Base-by-base conservation (phyloP, 148 eudicot genomes). In the Suaeda aralocaspica region DNA sequence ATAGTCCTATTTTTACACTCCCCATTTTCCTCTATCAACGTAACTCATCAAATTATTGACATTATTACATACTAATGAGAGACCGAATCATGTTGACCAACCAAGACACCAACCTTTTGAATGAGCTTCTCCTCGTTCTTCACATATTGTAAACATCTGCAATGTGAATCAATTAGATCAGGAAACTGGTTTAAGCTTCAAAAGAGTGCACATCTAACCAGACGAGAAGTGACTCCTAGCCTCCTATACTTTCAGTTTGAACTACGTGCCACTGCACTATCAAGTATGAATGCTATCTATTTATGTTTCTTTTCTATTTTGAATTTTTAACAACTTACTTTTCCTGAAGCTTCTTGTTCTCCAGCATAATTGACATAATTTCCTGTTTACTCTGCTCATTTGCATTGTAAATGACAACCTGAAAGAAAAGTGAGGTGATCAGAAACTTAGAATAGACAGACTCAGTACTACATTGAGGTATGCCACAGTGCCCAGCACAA, bases 101-200 rank as follows among this genome's bases (percentile, higher is more conserved):
- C 19, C 55, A 46, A 9, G 42, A 4, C 14, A 44, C 67, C 50
- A 85, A 91, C 97, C 92, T 78, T 84, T 19, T 69, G 64, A 64
- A 66, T 75, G 44, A 91, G 90, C 77, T 76, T 82, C 78, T 79
- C 73, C 76, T 79, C 76, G 26, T 28, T 74, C 77, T 81, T 83
- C 82, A 82, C 81, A 75, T 73, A 71, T 61, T 79, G 77, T 68
- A 76, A 45, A 77, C 85, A 86, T 74, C 97, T 91, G 84, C 44
- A 70, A 57, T 19, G 59, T 44, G 65, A 33, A 60, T 11, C 50
- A 77, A 63, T 31, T 39, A 39, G 26, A 68, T 21, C 13, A 44
- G 4, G 39, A 73, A 19, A 12, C 29, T 12, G 26, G 11, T n/a
- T 9, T n/a, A 21, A 61, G 26, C 6, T 31, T 2, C 39, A 15